Conservation (phyloP, 495 filamentous ascomycete species). For the Platismatia glauca region DNA sequence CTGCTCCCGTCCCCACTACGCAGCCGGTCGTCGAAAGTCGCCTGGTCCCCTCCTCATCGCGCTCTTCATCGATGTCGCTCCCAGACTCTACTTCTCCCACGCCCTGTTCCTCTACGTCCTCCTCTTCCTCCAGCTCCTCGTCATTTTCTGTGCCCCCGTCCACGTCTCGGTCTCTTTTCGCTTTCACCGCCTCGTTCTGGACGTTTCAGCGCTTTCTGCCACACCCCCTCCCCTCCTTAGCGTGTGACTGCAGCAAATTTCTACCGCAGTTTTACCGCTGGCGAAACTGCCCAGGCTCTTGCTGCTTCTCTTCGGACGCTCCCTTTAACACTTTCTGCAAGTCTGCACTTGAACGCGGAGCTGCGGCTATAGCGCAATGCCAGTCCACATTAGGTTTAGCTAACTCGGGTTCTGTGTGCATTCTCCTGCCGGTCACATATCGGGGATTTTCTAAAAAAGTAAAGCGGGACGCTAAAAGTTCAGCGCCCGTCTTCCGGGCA, state of each 20-base stretch:
- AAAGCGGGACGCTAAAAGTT: no score
- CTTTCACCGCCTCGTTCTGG: slow-evolving; percentile 81
- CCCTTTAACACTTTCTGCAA: no score
- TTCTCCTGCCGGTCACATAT: no score
- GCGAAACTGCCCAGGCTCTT: no score
- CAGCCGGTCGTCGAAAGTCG: slow-evolving; percentile 68
- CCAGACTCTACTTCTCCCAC: slow-evolving; percentile 82
- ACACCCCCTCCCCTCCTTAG: slow-evolving; percentile 54
- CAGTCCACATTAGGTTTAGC: no score
- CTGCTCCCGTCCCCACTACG: slow-evolving; percentile 49
- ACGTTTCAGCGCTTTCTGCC: slow-evolving; percentile 93
- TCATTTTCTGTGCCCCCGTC: slow-evolving; percentile 81
- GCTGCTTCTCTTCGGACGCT: no score
- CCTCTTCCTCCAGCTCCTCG: slow-evolving; percentile 55
- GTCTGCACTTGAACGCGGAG: no score
- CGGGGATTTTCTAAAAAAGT: no score
- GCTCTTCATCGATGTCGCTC: slow-evolving; percentile 57
- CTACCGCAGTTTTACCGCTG: neutral
- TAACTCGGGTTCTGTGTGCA: no score
- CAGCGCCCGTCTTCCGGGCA: no score
- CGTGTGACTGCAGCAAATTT: neutral
- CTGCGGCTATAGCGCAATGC: no score
- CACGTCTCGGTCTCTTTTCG: slow-evolving; percentile 72
- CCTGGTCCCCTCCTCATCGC: slow-evolving; percentile 54
- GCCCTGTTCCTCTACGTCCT: slow-evolving; percentile 50